A percentile compares a stretch with the other conserved stretches of the same genome.
phyloP scores from a whole-genome alignment of 768 basidiomycete species.

The Termitomyces sp. region DNA sequence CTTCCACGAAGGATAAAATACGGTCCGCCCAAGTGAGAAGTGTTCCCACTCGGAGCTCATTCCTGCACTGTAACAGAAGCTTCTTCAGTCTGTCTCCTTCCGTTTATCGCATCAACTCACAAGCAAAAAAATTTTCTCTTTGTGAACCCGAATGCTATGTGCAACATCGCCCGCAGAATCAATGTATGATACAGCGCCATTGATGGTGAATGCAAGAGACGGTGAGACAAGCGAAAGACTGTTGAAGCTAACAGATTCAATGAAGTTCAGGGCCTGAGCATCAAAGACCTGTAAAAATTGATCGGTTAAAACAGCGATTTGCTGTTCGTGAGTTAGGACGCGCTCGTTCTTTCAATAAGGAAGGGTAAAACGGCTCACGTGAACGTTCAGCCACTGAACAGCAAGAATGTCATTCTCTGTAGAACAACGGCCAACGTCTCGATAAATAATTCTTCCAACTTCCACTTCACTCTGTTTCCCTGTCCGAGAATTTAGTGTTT shows the following conservation, averaged over 20 bases:
- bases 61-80: slow-evolving; percentile 41
- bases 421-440: slow-evolving; percentile 54
- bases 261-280: slow-evolving; percentile 41
- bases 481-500: slow-evolving; percentile 45
- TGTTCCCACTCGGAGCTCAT: slow-evolving; percentile 73
- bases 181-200: slow-evolving; percentile 40
- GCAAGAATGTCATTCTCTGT: slow-evolving; percentile 61
- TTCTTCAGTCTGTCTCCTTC: slow-evolving; percentile 1
- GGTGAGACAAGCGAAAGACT: slow-evolving; percentile 51
- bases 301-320: slow-evolving; percentile 60
- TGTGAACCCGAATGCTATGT: slow-evolving; percentile 76
- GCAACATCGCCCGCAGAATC: slow-evolving; percentile 50
- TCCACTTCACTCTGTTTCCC: slow-evolving; percentile 58
- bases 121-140: slow-evolving; percentile 86
- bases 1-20: slow-evolving; percentile 75
- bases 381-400: slow-evolving; percentile 82
- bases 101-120: slow-evolving; percentile 40
- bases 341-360: neutral
- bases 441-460: slow-evolving; percentile 59
- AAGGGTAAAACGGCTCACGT: slow-evolving; percentile 55
- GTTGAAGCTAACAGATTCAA: slow-evolving; percentile 62
- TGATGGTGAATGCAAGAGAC: slow-evolving; percentile 38
- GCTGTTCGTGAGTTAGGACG: slow-evolving; percentile 35
- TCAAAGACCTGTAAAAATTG: slow-evolving; percentile 67
- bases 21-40: slow-evolving; percentile 94